Evolutionary conservation across 371 early-diverging fungal genomes (phyloP).

Genomic region (Mucor racemosus): DNA sequence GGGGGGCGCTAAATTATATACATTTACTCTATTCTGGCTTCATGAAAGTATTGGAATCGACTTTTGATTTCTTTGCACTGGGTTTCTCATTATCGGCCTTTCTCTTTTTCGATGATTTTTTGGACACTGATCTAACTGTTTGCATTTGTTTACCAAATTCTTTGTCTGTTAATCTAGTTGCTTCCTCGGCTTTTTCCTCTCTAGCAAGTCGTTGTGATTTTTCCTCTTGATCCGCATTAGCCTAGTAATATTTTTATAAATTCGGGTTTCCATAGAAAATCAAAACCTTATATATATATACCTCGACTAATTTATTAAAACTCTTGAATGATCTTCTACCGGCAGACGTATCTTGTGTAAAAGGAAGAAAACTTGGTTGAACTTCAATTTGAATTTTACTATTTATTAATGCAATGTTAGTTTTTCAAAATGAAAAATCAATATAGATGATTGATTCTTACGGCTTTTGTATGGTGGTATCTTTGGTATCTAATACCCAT

Average conservation of each 20-base stretch:
- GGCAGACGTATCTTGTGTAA: constrained; percentile 36
- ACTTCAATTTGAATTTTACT: constrained; percentile 60
- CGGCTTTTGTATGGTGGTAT: constrained; percentile 52
- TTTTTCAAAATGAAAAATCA: no score
- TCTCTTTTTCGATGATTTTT: constrained; percentile 23
- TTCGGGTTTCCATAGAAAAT: no score
- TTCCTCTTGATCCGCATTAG: constrained; percentile 20
- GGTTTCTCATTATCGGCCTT: not conserved
- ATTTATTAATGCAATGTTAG: not conserved
- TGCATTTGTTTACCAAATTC: constrained; percentile 33
- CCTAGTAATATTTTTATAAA: not conserved
- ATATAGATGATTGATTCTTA: constrained; percentile 21
- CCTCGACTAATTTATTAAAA: constrained; percentile 56
- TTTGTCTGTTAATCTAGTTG: constrained; percentile 21
- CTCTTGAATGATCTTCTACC: constrained; percentile 58
- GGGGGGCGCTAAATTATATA: not conserved
- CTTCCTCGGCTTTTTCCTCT: constrained; percentile 31
- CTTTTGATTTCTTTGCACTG: constrained; percentile 15
- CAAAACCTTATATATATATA: not conserved
- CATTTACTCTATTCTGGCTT: constrained; percentile 26
- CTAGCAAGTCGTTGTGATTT: constrained; percentile 28
- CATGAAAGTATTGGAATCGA: constrained; percentile 18
- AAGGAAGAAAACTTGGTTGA: constrained; percentile 56
- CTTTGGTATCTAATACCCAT: constrained; percentile 57
- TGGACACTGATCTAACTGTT: constrained; percentile 23